These are phyloP conservation scores for Mortierella alpina DNA, from an alignment of 192 early-diverging fungal genomes.

Conservation along the genomic window DNA sequence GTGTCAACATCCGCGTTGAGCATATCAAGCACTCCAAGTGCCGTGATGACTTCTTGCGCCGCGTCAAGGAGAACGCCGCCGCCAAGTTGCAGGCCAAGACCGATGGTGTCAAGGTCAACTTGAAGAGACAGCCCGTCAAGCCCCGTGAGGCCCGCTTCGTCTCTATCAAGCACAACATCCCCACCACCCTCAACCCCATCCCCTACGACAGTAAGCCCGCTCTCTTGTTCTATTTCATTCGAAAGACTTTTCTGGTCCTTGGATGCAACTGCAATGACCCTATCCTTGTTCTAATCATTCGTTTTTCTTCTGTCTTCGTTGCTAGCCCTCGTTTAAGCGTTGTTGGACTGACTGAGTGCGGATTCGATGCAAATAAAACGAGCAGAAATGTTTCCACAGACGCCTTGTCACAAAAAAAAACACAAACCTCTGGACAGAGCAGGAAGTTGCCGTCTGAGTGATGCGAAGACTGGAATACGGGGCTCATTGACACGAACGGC, in stretches of 20 bases:
- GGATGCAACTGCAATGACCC: neutral
- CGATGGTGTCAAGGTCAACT: slow-evolving; percentile 78
- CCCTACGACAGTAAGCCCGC: slow-evolving; percentile 81
- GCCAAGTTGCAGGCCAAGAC: slow-evolving; percentile 86
- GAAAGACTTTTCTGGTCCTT: neutral
- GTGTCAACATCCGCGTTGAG: slow-evolving; percentile 98
- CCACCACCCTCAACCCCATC: slow-evolving; percentile 94
- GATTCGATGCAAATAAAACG: slow-evolving; percentile 40
- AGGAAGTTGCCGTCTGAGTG: neutral
- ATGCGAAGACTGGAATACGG: neutral
- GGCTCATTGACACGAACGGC: neutral
- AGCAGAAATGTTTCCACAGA: slow-evolving; percentile 43
- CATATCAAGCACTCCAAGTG: slow-evolving; percentile 99
- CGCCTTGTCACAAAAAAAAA: neutral
- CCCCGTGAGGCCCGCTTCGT: slow-evolving; percentile 92
- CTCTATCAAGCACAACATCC: slow-evolving; percentile 87
- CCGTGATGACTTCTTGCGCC: slow-evolving; percentile 95
- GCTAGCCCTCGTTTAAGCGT: slow-evolving; percentile 23
- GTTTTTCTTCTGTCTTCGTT: neutral
- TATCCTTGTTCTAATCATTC: neutral
- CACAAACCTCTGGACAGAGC: neutral
- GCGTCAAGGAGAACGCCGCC: slow-evolving; percentile 95
- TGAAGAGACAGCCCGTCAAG: slow-evolving; percentile 92
- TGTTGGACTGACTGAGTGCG: slow-evolving; percentile 18
- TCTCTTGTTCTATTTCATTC: neutral